Evolutionary conservation across 1,284 basidiomycete genomes (phyloP).

Genomic region (Microbotryomycetes sp.): DNA sequence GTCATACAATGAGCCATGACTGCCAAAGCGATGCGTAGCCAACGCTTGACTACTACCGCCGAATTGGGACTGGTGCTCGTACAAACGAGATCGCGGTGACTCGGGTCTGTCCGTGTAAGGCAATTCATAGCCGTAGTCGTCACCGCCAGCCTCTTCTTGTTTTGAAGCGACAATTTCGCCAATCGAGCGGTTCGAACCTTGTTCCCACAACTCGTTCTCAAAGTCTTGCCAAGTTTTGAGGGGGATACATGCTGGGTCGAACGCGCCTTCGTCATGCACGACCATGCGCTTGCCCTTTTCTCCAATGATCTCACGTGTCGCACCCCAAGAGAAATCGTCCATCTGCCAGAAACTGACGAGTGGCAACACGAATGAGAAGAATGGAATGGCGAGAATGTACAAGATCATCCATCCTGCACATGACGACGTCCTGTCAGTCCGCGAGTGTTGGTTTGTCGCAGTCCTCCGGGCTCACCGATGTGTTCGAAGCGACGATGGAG

Average conservation of each 20-base stretch:
- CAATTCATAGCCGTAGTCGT: constrained; percentile 73
- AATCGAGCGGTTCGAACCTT: constrained; percentile 43
- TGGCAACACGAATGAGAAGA: constrained; percentile 86
- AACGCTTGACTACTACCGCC: constrained; percentile 4
- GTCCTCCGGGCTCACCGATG: constrained; percentile 81
- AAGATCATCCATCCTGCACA: constrained; percentile 82
- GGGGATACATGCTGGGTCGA: constrained; percentile 84
- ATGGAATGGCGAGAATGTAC: constrained; percentile 85
- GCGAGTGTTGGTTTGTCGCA: constrained; percentile 36
- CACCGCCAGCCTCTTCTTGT: constrained; percentile 50
- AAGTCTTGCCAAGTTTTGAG: constrained; percentile 96
- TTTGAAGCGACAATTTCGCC: constrained; percentile 30
- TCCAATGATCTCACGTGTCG: constrained; percentile 85
- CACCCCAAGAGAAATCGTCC: constrained; percentile 93
- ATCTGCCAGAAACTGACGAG: constrained; percentile 98
- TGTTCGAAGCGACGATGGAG: constrained; percentile 97
- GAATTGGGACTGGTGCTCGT: constrained; percentile 10
- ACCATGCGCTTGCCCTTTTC: constrained; percentile 84
- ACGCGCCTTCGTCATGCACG: constrained; percentile 95
- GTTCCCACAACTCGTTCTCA: constrained; percentile 93
- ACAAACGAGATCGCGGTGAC: constrained; percentile 53
- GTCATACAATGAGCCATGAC: constrained; percentile 3
- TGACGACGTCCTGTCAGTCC: too few species aligned
- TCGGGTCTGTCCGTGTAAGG: constrained; percentile 57
- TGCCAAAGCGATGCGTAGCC: neutral